Conservation (phyloP, 2,329 filamentous ascomycete species). For the Magnaporthales sp. region DNA sequence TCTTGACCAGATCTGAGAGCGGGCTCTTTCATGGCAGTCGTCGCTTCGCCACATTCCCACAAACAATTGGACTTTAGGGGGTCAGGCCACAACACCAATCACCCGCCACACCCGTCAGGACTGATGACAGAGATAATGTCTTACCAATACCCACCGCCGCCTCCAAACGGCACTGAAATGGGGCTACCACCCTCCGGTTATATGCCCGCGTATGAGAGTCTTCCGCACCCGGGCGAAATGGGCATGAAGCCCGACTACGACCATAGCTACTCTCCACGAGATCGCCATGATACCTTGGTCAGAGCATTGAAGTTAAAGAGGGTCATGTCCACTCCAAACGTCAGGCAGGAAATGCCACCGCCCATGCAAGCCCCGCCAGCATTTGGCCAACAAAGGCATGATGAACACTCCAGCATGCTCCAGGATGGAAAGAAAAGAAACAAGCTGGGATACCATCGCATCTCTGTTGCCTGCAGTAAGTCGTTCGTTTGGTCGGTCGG, state of each 20-base stretch:
- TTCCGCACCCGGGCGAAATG: conserved; percentile 23
- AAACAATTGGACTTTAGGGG: conserved; percentile 22
- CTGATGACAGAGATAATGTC: conserved; percentile 36
- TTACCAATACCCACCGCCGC: conserved; percentile 37
- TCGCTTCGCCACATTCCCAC: conserved; percentile 20
- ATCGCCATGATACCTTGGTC: conserved; percentile 27
- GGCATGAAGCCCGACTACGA: conserved; percentile 21
- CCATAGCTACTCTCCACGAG: conserved; percentile 22
- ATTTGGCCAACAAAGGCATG: neutral
- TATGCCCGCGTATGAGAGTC: conserved; percentile 21
- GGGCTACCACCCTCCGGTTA: conserved; percentile 30
- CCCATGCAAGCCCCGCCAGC: conserved; percentile 6
- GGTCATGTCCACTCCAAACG: conserved; percentile 40
- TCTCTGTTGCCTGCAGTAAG: conserved; percentile 92
- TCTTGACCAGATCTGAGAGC: neutral
- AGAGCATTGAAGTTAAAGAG: conserved; percentile 35
- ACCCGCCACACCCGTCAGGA: conserved; percentile 17
- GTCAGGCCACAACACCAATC: conserved; percentile 18
- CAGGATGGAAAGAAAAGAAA: conserved; percentile 59
- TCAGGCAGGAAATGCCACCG: conserved; percentile 24
- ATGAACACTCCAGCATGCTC: conserved; percentile 24
- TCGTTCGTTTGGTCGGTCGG: conserved; percentile 15
- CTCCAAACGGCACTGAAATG: conserved; percentile 31
- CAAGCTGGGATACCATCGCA: conserved; percentile 91
- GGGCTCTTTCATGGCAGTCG: conserved; percentile 25